A percentile compares a stretch with the other conserved stretches of the same genome.
Conservation (phyloP, 768 basidiomycete species). For the Leucocoprinus sp. region DNA sequence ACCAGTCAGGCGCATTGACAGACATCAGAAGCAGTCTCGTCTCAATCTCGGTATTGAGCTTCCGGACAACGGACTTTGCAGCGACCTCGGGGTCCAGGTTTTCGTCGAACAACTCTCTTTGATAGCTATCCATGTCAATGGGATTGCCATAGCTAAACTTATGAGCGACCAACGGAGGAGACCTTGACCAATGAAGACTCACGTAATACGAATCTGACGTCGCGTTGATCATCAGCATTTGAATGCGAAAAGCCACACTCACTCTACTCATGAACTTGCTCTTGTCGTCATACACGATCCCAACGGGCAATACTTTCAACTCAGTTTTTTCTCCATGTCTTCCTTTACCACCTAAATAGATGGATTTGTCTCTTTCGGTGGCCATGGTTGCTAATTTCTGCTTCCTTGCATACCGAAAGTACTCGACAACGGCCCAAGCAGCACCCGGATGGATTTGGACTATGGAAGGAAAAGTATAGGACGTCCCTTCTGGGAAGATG, state of each 20-base stretch:
- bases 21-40: conserved; percentile 41
- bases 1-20: conserved; percentile 66
- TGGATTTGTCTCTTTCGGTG: conserved; percentile 7
- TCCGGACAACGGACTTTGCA: conserved; percentile 45
- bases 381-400: conserved; percentile 5
- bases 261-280: conserved; percentile 52
- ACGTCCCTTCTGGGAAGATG: conserved; percentile 62
- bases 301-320: conserved; percentile 51
- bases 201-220: conserved; percentile 20
- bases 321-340: conserved; percentile 18
- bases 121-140: conserved; percentile 42
- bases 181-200: not conserved
- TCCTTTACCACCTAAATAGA: conserved; percentile 10
- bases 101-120: conserved; percentile 33
- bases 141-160: conserved; percentile 50
- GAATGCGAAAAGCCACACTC: conserved; percentile 16
- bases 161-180: no score
- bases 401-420: conserved; percentile 31
- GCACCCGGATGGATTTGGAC: conserved; percentile 52
- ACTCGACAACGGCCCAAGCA: conserved; percentile 68
- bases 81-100: conserved; percentile 25
- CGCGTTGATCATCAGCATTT: not conserved
- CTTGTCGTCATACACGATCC: conserved; percentile 66
- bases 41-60: conserved; percentile 45
- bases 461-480: conserved; percentile 39